Evolutionary conservation across 257 asterid species (phyloP).

Genomic region (Primulina tabacum): DNA sequence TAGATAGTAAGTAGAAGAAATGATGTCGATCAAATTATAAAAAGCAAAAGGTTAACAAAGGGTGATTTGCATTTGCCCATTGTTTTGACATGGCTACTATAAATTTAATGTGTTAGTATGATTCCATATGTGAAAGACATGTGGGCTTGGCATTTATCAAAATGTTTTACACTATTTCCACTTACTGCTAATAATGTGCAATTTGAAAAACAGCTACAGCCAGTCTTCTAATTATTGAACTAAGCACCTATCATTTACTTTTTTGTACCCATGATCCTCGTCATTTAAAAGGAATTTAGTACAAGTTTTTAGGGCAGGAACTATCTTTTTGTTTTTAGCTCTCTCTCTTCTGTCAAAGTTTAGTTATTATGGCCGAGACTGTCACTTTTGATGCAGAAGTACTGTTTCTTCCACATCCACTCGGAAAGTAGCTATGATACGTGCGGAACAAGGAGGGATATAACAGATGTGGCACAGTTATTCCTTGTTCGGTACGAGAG

Average conservation of each 20-base stretch:
- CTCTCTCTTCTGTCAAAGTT: constrained; percentile 13
- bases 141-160: neutral
- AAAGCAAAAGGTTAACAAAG: too few relatives aligned
- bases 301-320: neutral
- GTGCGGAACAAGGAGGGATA: constrained; percentile 81
- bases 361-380: constrained; percentile 22
- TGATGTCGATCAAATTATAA: too few relatives aligned
- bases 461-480: constrained; percentile 57
- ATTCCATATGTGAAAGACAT: neutral
- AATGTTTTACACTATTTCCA: neutral
- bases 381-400: constrained; percentile 53
- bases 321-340: neutral
- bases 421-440: constrained; percentile 87
- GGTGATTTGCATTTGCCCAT: too few relatives aligned
- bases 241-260: neutral
- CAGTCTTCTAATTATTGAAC: neutral
- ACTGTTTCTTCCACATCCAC: constrained; percentile 84
- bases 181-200: neutral
- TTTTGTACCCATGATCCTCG: neutral
- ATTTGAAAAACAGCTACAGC: neutral
- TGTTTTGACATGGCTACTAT: too few relatives aligned
- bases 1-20: too few relatives aligned
- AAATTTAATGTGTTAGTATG: neutral
- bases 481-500: constrained; percentile 83
- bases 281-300: neutral